Percentiles rank a stretch among this genome's conserved stretches.
These are phyloP conservation scores for Coleophoma eucalyptorum DNA, from an alignment of 2,329 filamentous ascomycete genomes.

Conservation along the genomic window DNA sequence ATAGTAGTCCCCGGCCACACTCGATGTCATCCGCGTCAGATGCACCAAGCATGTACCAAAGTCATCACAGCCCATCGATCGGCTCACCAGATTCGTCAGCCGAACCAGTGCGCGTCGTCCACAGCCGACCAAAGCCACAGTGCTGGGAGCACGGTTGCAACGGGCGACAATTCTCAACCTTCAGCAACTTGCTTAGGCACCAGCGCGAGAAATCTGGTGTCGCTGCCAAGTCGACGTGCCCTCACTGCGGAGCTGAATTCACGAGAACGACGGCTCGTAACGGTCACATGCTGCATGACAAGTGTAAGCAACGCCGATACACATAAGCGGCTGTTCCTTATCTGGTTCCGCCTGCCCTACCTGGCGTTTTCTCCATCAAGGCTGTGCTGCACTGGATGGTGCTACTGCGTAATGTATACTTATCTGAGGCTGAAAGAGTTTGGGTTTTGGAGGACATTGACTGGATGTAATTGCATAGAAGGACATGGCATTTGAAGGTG, in stretches of 20 bases:
- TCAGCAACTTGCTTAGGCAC: conserved; percentile 89
- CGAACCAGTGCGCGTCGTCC: conserved; percentile 62
- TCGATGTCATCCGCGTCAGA: conserved; percentile 25
- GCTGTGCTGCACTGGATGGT: too few relatives aligned
- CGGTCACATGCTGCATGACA: conserved; percentile 81
- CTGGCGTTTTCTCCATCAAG: too few relatives aligned
- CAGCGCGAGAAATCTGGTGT: conserved; percentile 94
- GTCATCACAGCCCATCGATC: conserved; percentile 29
- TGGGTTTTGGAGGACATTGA: too few relatives aligned
- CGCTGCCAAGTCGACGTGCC: conserved; percentile 82
- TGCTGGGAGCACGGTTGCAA: conserved; percentile 98
- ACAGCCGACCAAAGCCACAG: conserved; percentile 84
- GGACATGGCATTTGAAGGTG: too few relatives aligned
- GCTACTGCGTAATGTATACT: too few relatives aligned
- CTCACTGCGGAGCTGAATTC: conserved; percentile 89
- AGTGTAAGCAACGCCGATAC: conserved; percentile 74
- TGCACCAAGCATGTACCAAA: conserved; percentile 20
- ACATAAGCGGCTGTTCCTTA: conserved; percentile 22
- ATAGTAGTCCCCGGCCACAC: conserved; percentile 16
- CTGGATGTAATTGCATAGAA: too few relatives aligned
- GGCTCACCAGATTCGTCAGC: conserved; percentile 33
- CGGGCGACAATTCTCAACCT: conserved; percentile 91
- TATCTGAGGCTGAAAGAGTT: too few relatives aligned
- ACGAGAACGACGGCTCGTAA: conserved; percentile 86
- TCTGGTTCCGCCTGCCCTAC: too few relatives aligned